phyloP scores from a whole-genome alignment of 1,284 basidiomycete genomes.

The Hypsizygus ulmarius region DNA sequence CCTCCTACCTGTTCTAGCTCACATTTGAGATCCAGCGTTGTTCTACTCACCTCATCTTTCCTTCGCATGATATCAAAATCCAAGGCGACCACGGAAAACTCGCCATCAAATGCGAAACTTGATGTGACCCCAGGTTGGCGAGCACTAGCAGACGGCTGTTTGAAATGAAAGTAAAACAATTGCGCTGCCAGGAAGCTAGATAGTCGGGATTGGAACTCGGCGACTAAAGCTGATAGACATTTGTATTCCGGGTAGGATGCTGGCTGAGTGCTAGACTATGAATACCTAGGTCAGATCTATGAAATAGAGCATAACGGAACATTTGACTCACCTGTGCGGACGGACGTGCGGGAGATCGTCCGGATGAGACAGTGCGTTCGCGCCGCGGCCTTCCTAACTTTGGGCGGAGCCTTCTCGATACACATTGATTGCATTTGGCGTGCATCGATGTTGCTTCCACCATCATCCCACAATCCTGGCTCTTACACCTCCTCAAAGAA shows the following conservation, averaged over 20 bases:
- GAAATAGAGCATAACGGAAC: background rate
- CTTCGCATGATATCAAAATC: slow-evolving; percentile 36
- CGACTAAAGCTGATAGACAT: slow-evolving; percentile 33
- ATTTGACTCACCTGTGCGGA: background rate
- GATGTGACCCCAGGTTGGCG: slow-evolving; percentile 13
- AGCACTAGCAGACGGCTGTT: slow-evolving; percentile 12
- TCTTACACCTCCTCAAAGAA: slow-evolving; percentile 14
- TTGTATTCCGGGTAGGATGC: slow-evolving; percentile 34
- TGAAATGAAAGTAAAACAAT: slow-evolving; percentile 35
- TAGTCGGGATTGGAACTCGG: slow-evolving; percentile 37
- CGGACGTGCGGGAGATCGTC: no score
- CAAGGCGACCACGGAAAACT: slow-evolving; percentile 48
- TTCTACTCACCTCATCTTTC: slow-evolving; percentile 27
- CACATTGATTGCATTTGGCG: slow-evolving; percentile 19
- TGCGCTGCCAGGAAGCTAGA: slow-evolving; percentile 41
- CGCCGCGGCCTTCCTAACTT: no score
- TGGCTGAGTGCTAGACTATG: slow-evolving; percentile 3
- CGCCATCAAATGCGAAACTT: slow-evolving; percentile 51
- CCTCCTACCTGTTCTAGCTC: slow-evolving; percentile 34
- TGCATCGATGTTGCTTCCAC: slow-evolving; percentile 8
- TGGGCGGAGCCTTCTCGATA: background rate
- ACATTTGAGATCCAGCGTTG: slow-evolving; percentile 33
- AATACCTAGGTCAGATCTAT: background rate
- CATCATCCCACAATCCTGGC: slow-evolving; percentile 18
- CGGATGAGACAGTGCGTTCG: no score